phyloP scores from a whole-genome alignment of 768 basidiomycete genomes.

The Hericium coralloides region DNA sequence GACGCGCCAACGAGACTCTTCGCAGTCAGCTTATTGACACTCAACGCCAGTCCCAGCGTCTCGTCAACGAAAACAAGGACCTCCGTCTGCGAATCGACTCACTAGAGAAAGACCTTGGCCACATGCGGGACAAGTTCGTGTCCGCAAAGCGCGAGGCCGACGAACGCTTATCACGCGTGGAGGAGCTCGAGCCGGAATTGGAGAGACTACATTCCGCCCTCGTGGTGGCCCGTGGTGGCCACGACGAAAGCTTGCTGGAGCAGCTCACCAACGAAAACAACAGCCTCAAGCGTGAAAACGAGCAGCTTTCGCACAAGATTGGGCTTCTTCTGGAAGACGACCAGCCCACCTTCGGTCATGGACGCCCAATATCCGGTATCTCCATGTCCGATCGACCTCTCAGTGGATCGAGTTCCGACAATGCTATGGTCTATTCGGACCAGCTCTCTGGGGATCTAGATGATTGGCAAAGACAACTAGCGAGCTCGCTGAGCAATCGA shows the following conservation, averaged over 20 bases:
- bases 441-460: slow-evolving; percentile 52
- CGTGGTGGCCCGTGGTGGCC: slow-evolving; percentile 63
- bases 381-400: slow-evolving; percentile 43
- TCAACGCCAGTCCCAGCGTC: slow-evolving; percentile 65
- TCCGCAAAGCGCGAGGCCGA: slow-evolving; percentile 73
- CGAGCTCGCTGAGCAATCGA: slow-evolving; percentile 68
- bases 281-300: slow-evolving; percentile 74
- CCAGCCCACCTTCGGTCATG: slow-evolving; percentile 59
- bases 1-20: slow-evolving; percentile 39
- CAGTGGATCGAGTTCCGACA: slow-evolving; percentile 78
- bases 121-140: slow-evolving; percentile 59
- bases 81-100: slow-evolving; percentile 61
- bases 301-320: slow-evolving; percentile 87
- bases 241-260: slow-evolving; percentile 71
- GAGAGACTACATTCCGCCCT: slow-evolving; percentile 68
- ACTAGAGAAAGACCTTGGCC: slow-evolving; percentile 68
- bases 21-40: slow-evolving; percentile 69
- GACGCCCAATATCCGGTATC: slow-evolving; percentile 50
- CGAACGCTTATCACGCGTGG: slow-evolving; percentile 63
- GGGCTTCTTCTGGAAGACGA: slow-evolving; percentile 82
- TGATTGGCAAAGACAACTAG: slow-evolving; percentile 79
- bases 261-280: slow-evolving; percentile 78
- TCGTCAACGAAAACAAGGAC: slow-evolving; percentile 69
- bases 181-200: slow-evolving; percentile 76
- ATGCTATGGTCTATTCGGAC: slow-evolving; percentile 56